phyloP scores from a whole-genome alignment of 1,139 yeast genomes.

The Hanseniaspora uvarum region DNA sequence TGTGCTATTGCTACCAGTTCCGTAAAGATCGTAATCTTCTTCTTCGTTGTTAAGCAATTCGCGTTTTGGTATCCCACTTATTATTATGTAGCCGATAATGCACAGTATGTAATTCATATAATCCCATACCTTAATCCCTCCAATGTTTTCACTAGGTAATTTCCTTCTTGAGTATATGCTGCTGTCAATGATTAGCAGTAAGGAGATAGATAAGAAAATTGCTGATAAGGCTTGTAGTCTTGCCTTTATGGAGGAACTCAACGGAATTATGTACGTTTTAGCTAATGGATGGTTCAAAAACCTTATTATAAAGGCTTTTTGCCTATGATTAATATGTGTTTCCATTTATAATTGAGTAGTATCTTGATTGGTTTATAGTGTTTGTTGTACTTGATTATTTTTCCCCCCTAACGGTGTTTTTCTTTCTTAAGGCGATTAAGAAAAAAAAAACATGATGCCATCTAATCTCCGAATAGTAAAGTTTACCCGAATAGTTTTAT shows the following conservation, averaged over 20 bases:
- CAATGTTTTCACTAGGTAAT: constrained; percentile 9
- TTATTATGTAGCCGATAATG: constrained; percentile 10
- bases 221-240: constrained; percentile 14
- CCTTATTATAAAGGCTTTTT: constrained; percentile 6
- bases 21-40: constrained; percentile 35
- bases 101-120: constrained; percentile 15
- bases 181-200: constrained; percentile 11
- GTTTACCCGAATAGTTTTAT: too few relatives aligned
- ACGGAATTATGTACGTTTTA: constrained; percentile 14
- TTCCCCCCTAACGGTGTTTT: neutral
- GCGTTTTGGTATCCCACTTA: constrained; percentile 14
- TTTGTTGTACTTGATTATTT: neutral
- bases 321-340: neutral
- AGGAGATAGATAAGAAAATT: constrained; percentile 12
- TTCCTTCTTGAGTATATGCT: constrained; percentile 12
- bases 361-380: neutral
- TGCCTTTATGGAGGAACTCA: constrained; percentile 9
- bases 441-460: neutral
- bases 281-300: constrained; percentile 12
- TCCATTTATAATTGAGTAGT: neutral
- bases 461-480: too few relatives aligned
- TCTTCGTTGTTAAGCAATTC: constrained; percentile 2
- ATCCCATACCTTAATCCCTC: constrained; percentile 16
- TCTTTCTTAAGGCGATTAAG: neutral
- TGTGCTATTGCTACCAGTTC: constrained; percentile 45